phyloP scores from a whole-genome alignment of 2,329 filamentous ascomycete species.

The Rutstroemia sydowiana region DNA sequence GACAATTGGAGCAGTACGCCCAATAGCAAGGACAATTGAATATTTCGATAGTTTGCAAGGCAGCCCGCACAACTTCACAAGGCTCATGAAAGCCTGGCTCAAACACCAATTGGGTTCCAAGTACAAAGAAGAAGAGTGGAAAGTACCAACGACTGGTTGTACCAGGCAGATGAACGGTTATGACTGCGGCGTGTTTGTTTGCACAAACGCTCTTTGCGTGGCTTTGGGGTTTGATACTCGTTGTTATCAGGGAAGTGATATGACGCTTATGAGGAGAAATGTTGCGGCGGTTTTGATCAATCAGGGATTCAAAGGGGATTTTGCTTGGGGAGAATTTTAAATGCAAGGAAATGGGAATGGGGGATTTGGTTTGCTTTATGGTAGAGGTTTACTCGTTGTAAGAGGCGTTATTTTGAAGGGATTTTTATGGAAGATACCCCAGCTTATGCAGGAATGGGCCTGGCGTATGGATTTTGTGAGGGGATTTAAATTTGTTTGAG shows the following conservation, averaged over 20 bases:
- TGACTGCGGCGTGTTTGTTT: conserved; percentile 73
- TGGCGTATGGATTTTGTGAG: neutral
- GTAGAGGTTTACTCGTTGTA: conserved; percentile 18
- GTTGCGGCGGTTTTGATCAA: conserved; percentile 61
- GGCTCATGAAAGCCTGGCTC: conserved; percentile 47
- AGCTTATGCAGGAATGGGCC: conserved; percentile 1
- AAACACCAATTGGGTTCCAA: conserved; percentile 46
- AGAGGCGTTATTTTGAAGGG: no score
- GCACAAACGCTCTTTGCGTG: conserved; percentile 62
- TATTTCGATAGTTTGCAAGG: conserved; percentile 62
- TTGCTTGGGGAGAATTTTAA: conserved; percentile 30
- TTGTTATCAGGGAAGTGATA: conserved; percentile 44
- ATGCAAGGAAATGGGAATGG: no score
- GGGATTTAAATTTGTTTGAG: neutral
- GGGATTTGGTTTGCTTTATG: conserved; percentile 10
- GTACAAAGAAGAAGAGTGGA: conserved; percentile 56
- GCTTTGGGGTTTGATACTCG: conserved; percentile 34
- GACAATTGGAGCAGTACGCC: conserved; percentile 63
- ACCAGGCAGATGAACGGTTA: conserved; percentile 57
- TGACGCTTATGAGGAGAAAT: conserved; percentile 51
- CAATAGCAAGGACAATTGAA: conserved; percentile 50
- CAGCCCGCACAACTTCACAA: conserved; percentile 32
- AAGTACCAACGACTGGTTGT: conserved; percentile 38
- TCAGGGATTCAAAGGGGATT: conserved; percentile 56
- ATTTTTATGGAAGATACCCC: conserved; percentile 21